phyloP scores from a whole-genome alignment of 345 rosid genomes.

The Psidium guajava region DNA sequence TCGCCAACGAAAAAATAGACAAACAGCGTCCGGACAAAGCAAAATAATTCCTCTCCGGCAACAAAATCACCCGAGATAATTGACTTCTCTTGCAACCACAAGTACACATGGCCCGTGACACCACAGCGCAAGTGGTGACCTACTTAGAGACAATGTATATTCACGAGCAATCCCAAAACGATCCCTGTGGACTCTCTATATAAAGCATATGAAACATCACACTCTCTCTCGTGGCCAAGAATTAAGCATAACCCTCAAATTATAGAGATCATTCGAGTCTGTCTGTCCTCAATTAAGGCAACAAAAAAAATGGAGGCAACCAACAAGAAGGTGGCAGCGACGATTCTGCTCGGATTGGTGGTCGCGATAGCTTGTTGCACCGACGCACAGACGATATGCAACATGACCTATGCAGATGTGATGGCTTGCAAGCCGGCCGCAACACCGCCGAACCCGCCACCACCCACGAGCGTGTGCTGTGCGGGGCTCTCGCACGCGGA shows the following conservation, averaged over 20 bases:
- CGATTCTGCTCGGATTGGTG: not conserved
- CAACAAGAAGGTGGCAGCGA: too few species aligned
- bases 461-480: slow-evolving; percentile 1
- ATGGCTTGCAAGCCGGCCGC: slow-evolving; percentile 32
- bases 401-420: slow-evolving; percentile 16
- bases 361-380: slow-evolving; percentile 1
- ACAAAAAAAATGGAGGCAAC: not conserved
- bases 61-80: not conserved
- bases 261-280: not conserved
- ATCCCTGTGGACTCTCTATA: not conserved
- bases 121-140: not conserved
- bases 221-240: not conserved
- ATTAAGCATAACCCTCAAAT: not conserved
- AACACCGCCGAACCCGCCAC: slow-evolving; percentile 27
- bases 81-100: not conserved
- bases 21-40: not conserved
- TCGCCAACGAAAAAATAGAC: not conserved
- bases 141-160: not conserved
- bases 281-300: not conserved
- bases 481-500: too few species aligned
- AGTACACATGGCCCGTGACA: not conserved
- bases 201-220: not conserved
- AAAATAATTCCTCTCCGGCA: not conserved
- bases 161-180: not conserved
- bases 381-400: slow-evolving; percentile 29